Evolutionary conservation across 2,329 filamentous ascomycete species (phyloP).

Genomic region (Exserohilum rostratum): DNA sequence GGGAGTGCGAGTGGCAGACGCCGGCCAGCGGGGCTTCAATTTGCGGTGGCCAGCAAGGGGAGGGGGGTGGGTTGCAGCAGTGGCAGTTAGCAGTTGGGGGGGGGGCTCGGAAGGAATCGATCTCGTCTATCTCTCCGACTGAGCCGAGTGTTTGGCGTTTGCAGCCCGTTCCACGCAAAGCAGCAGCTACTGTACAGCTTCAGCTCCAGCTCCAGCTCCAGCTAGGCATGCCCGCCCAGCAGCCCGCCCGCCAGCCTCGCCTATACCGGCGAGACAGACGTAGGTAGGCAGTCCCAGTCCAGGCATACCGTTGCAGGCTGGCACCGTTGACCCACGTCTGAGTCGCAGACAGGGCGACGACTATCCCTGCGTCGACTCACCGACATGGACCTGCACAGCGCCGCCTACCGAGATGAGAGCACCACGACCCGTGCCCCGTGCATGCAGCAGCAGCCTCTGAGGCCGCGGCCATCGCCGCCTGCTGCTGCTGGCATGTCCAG

Average conservation of each 20-base stretch:
- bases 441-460: conserved; percentile 7
- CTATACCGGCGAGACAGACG: too few relatives aligned
- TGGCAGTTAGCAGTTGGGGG: neutral
- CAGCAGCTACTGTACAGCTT: too few relatives aligned
- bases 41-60: conserved; percentile 7
- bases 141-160: neutral
- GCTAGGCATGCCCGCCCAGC: too few relatives aligned
- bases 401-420: neutral
- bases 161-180: too few relatives aligned
- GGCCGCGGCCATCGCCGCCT: neutral
- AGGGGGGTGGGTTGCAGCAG: too few relatives aligned
- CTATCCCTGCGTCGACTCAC: neutral
- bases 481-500: conserved; percentile 1
- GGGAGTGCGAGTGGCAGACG: conserved; percentile 1
- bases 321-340: neutral
- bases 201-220: too few relatives aligned
- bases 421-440: neutral
- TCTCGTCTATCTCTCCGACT: conserved; percentile 8
- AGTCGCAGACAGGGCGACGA: neutral
- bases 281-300: too few relatives aligned
- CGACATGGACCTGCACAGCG: neutral
- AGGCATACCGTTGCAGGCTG: neutral
- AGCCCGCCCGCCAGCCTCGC: neutral
- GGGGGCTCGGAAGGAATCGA: conserved; percentile 1
- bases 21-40: conserved; percentile 8